Evolutionary conservation across 805 yeast species (phyloP).

Genomic region (Yarrowia bubula): DNA sequence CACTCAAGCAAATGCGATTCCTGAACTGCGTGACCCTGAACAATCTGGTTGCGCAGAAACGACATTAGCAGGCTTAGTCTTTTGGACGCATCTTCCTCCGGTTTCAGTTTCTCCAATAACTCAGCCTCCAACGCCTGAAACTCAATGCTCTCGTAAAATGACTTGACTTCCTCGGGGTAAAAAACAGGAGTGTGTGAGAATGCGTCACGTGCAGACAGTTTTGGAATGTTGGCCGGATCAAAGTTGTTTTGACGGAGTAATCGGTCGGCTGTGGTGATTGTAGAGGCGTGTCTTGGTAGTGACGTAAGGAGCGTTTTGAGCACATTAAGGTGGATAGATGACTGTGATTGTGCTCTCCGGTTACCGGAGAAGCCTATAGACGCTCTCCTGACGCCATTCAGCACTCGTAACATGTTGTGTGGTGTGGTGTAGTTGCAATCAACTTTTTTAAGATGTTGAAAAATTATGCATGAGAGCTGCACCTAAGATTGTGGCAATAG

Average conservation of each 20-base stretch:
- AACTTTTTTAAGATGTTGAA: not conserved
- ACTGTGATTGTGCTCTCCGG: not conserved
- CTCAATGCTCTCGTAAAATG: slow-evolving; percentile 13
- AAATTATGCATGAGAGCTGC: not conserved
- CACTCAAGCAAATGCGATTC: slow-evolving; percentile 5
- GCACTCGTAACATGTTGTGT: slow-evolving; percentile 7
- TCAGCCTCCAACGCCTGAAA: slow-evolving; percentile 6
- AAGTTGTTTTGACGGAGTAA: not conserved
- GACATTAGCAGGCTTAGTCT: slow-evolving; percentile 6
- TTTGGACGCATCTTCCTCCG: not conserved
- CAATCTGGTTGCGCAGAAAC: slow-evolving; percentile 1
- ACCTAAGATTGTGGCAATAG: not conserved
- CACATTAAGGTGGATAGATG: not conserved
- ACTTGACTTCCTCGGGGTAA: slow-evolving; percentile 12
- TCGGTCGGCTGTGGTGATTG: not conserved
- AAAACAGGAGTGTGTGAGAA: not conserved
- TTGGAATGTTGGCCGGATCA: not conserved
- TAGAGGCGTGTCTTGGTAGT: not conserved
- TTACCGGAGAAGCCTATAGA: not conserved
- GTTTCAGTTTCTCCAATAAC: not conserved
- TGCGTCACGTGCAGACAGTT: not conserved
- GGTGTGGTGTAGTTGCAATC: not conserved
- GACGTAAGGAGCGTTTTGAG: not conserved
- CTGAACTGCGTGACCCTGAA: slow-evolving; percentile 14
- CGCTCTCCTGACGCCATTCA: not conserved